Evolutionary conservation across 1,284 basidiomycete species (phyloP).

Genomic region (Naganishia cerealis): DNA sequence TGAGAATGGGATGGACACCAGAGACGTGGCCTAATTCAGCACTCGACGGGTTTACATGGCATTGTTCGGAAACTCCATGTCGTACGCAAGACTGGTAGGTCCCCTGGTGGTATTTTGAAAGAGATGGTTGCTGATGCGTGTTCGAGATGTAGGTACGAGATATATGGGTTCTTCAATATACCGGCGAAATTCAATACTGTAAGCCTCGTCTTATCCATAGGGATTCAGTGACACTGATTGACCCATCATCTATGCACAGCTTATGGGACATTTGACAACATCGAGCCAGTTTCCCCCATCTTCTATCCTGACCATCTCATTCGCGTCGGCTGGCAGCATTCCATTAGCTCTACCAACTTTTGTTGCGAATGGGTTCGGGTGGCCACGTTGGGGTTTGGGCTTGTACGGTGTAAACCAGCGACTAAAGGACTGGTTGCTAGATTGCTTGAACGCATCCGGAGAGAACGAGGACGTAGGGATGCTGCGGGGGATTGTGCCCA

Average conservation of each 20-base stretch:
- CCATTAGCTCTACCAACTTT: slow-evolving; percentile 72
- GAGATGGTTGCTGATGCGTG: slow-evolving; percentile 4
- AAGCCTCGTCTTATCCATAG: slow-evolving; percentile 13
- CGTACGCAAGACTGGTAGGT: slow-evolving; percentile 77
- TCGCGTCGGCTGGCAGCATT: slow-evolving; percentile 75
- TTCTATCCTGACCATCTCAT: slow-evolving; percentile 62
- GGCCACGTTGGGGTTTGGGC: slow-evolving; percentile 69
- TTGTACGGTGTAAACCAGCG: slow-evolving; percentile 78
- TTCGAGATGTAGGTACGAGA: slow-evolving; percentile 63
- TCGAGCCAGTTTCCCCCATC: slow-evolving; percentile 67
- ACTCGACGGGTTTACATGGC: slow-evolving; percentile 71
- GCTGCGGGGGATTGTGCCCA: slow-evolving; percentile 42
- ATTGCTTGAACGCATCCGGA: slow-evolving; percentile 51
- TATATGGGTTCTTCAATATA: slow-evolving; percentile 72
- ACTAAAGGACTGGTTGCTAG: slow-evolving; percentile 68
- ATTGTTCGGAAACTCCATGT: slow-evolving; percentile 60
- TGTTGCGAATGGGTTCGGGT: slow-evolving; percentile 76
- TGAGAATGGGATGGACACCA: slow-evolving; percentile 63
- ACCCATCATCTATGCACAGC: slow-evolving; percentile 15
- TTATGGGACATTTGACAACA: slow-evolving; percentile 54
- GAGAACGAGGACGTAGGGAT: slow-evolving; percentile 28
- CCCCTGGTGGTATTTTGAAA: slow-evolving; percentile 23
- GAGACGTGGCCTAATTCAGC: slow-evolving; percentile 73
- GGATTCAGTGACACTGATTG: slow-evolving; percentile 16
- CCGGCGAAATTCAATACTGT: slow-evolving; percentile 69